phyloP scores from a whole-genome alignment of 148 eudicot genomes.

The Bassia scoparia region DNA sequence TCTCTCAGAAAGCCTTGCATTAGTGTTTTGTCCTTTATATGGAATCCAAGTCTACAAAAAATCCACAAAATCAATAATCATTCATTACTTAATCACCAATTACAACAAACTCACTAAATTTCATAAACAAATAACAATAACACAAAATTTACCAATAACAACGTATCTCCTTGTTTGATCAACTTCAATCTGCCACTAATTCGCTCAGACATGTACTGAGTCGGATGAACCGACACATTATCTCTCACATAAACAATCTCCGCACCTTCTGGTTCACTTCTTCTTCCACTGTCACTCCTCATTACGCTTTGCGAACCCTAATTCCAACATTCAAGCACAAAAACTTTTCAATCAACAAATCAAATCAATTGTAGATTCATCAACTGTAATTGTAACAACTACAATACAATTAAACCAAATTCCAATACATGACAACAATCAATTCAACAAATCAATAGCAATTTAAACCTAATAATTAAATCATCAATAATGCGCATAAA shows the following conservation, averaged over 20 bases:
- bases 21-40: conserved; percentile 79
- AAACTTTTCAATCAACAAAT: neutral
- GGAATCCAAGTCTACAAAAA: conserved; percentile 80
- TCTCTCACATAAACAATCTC: conserved; percentile 70
- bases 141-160: conserved; percentile 53
- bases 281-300: conserved; percentile 53
- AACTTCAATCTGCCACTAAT: conserved; percentile 88
- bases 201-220: conserved; percentile 84
- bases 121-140: neutral
- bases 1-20: conserved; percentile 74
- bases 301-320: conserved; percentile 40
- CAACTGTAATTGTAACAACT: neutral
- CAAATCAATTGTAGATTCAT: conserved; percentile 2
- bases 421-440: neutral
- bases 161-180: conserved; percentile 55
- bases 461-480: neutral
- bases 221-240: conserved; percentile 92
- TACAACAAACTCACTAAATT: neutral
- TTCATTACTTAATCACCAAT: neutral
- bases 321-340: conserved; percentile 8
- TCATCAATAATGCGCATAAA: neutral
- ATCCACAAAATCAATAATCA: conserved; percentile 6
- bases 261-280: conserved; percentile 65
- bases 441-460: conserved; percentile 3
- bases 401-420: neutral